Evolutionary conservation across 306 rosid genomes (phyloP), one percentile per base, ranked within the genome.

Genomic region (Abrus pulchellus): DNA sequence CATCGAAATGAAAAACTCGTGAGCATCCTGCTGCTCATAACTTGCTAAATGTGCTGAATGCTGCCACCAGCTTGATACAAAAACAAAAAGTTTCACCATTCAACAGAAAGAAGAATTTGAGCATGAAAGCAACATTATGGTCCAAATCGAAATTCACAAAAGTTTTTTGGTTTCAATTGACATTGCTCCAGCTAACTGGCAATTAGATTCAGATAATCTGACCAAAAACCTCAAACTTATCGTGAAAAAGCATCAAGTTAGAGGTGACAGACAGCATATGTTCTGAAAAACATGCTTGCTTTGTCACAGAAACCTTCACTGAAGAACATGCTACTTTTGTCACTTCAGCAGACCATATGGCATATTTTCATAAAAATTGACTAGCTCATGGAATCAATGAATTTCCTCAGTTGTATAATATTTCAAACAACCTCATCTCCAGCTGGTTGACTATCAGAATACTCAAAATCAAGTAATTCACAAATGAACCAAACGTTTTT

Each of bases 21-120:
- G 99, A 45, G 99, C 99, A 79, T 95, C 99, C 84, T 95, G 99
- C 87, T 95, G 99, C 81, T 91, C 94, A 67, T 93, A 95, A 85
- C 97, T 90, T 27, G 98, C 98, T 77, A 90, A 88, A 89, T 93
- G 93, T 62, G 91, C 92, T 1, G 98, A 94, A 76, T 95, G 94
- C 80, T 91, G 98, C 98, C 99, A 95, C 98, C 99, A 95, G 89
- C 99, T 95, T 90, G 83, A 90, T 85, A 91, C 87, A 82, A 75
- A 89, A 88, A 91, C 68, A 81, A 87, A 78, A 86, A 30, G 79
- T 87, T 81, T 74, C 80, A 89, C 86, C 84, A 88, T 74, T 80
- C 79, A 53, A 78, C 80, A 86, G 85, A 80, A 80, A 86, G 61
- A 64, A 29, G 72, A 83, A 62, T 82, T 41, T 83, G 73, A 80